These are phyloP conservation scores for Neodidymelliopsis sp. DNA, from an alignment of 2,329 filamentous ascomycete species.

Conservation along the genomic window DNA sequence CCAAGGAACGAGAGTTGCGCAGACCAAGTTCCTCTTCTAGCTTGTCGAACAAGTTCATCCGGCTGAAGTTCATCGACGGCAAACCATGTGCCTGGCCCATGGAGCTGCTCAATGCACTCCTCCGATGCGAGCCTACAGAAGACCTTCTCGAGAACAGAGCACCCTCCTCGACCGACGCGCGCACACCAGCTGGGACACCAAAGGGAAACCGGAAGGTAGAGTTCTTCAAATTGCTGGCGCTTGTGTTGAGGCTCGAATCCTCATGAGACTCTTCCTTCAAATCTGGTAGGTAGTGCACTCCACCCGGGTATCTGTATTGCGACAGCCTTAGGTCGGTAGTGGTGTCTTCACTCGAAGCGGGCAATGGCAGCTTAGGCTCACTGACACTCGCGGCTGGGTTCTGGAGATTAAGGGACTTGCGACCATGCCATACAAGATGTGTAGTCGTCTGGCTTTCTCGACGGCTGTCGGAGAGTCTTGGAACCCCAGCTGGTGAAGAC, in stretches of 20 bases:
- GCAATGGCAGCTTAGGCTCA: constrained; percentile 19
- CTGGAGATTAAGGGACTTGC: constrained; percentile 17
- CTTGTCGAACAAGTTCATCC: constrained; percentile 55
- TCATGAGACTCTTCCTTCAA: constrained; percentile 59
- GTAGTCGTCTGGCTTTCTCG: constrained; percentile 48
- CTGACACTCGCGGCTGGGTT: constrained; percentile 12
- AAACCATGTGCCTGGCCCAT: constrained; percentile 47
- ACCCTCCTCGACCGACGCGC: constrained; percentile 33
- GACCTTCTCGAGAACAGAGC: constrained; percentile 27
- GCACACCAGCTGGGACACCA: constrained; percentile 24
- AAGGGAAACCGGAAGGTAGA: constrained; percentile 37
- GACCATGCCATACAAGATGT: constrained; percentile 42
- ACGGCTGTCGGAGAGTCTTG: constrained; percentile 19
- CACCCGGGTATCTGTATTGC: constrained; percentile 40
- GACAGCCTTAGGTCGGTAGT: constrained; percentile 46
- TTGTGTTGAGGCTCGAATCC: constrained; percentile 53
- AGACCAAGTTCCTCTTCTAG: constrained; percentile 54
- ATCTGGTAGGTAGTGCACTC: constrained; percentile 50
- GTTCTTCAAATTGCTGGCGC: constrained; percentile 43
- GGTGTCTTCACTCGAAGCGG: constrained; percentile 35
- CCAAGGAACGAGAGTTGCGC: constrained; percentile 50
- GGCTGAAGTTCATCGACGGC: constrained; percentile 59
- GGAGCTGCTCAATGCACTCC: constrained; percentile 29
- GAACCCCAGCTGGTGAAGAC: constrained; percentile 21
- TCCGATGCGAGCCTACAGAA: constrained; percentile 30